phyloP scores from a whole-genome alignment of 441 rosid genomes.

The Capsella rubella region DNA sequence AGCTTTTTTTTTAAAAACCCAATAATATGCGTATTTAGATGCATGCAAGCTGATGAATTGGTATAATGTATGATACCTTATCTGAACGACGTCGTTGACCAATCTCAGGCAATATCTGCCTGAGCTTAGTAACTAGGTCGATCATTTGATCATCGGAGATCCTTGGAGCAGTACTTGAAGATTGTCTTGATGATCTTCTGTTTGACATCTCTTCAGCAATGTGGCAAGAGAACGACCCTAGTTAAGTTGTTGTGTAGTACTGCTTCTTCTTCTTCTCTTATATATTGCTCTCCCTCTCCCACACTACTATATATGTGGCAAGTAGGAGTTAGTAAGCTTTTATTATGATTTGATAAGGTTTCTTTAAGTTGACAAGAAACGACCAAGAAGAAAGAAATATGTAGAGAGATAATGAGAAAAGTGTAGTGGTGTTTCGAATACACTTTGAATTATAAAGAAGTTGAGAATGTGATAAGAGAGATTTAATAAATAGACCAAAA shows the following conservation, averaged over 20 bases:
- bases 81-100: slow-evolving; percentile 67
- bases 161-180: slow-evolving; percentile 53
- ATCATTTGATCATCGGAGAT: slow-evolving; percentile 89
- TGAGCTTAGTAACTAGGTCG: slow-evolving; percentile 77
- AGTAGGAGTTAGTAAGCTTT: slow-evolving; percentile 30
- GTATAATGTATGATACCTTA: slow-evolving; percentile 57
- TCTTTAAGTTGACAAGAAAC: slow-evolving; percentile 14
- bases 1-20: neutral
- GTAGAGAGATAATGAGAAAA: slow-evolving; percentile 6
- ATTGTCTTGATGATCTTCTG: slow-evolving; percentile 75
- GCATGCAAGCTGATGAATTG: slow-evolving; percentile 3
- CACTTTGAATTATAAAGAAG: slow-evolving; percentile 42
- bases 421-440: slow-evolving; percentile 21
- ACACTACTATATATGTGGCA: slow-evolving; percentile 27
- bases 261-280: neutral
- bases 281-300: neutral
- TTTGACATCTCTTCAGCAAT: slow-evolving; percentile 63
- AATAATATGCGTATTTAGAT: neutral
- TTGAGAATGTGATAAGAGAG: slow-evolving; percentile 61
- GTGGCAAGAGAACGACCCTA: slow-evolving; percentile 21
- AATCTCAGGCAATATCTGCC: slow-evolving; percentile 88
- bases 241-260: neutral
- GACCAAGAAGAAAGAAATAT: slow-evolving; percentile 16
- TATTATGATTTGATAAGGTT: slow-evolving; percentile 32
- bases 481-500: slow-evolving; percentile 60